A percentile compares a stretch with the other conserved stretches of the same genome.
phyloP scores from a whole-genome alignment of 1,139 yeast genomes.

The Yarrowia galli region DNA sequence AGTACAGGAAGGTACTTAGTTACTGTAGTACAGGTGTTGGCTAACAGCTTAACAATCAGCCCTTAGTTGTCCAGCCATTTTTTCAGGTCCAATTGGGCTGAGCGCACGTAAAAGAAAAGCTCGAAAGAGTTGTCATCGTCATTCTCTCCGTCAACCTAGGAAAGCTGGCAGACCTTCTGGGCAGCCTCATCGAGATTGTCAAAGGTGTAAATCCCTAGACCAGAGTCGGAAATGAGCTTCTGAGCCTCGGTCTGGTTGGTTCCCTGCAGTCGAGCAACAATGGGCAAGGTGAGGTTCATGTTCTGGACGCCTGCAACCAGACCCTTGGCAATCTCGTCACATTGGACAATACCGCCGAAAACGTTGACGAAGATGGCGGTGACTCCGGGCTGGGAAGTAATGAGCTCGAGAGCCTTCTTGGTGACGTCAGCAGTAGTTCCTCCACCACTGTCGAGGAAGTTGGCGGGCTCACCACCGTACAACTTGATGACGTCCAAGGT shows the following conservation, averaged over 20 bases:
- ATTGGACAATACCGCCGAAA: slow-evolving; percentile 99
- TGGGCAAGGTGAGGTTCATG: slow-evolving; percentile 89
- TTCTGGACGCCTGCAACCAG: slow-evolving; percentile 91
- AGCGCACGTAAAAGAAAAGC: slow-evolving; percentile 52
- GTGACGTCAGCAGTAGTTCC: slow-evolving; percentile 99
- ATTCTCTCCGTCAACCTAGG: slow-evolving; percentile 58
- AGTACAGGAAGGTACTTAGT: too few relatives aligned
- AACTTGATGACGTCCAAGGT: slow-evolving; percentile 99
- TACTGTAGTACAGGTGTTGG: too few relatives aligned
- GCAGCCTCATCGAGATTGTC: slow-evolving; percentile 98
- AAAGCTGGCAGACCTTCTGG: slow-evolving; percentile 84
- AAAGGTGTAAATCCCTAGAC: slow-evolving; percentile 89
- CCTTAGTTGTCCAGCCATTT: too few relatives aligned
- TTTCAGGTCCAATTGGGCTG: too few relatives aligned
- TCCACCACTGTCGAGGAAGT: slow-evolving; percentile 99
- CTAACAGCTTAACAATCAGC: too few relatives aligned
- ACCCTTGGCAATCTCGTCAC: slow-evolving; percentile 98
- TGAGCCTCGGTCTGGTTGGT: slow-evolving; percentile 92
- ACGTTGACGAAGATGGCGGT: slow-evolving; percentile 97
- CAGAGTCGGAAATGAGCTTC: slow-evolving; percentile 84
- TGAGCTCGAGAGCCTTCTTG: slow-evolving; percentile 94
- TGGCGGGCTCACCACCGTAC: slow-evolving; percentile 98
- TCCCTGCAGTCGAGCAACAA: slow-evolving; percentile 98
- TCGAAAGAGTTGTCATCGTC: slow-evolving; percentile 60
- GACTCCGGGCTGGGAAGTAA: slow-evolving; percentile 86